These are phyloP conservation scores for Myxozyma kluyveri DNA, from an alignment of 805 yeast species.

Conservation along the genomic window DNA sequence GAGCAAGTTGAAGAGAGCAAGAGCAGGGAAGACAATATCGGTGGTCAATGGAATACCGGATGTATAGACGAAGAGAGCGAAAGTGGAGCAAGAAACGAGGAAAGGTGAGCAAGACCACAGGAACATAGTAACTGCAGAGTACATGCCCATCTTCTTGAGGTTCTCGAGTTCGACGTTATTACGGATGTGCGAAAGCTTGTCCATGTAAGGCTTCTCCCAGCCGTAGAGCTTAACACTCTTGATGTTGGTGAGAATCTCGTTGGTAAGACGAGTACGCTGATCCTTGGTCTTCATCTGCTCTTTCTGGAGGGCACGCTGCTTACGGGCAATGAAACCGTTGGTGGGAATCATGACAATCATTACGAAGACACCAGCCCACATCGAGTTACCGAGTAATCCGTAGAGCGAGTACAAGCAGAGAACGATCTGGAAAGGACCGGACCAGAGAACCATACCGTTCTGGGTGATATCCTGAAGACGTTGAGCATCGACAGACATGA, in stretches of 20 bases:
- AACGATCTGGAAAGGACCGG: conserved; percentile 87
- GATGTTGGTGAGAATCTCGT: conserved; percentile 86
- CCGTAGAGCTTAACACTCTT: conserved; percentile 91
- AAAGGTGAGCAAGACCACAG: conserved; percentile 86
- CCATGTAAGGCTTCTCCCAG: conserved; percentile 87
- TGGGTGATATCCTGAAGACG: conserved; percentile 66
- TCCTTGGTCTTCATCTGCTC: conserved; percentile 90
- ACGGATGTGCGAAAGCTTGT: conserved; percentile 74
- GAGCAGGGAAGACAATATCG: conserved; percentile 84
- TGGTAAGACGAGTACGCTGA: conserved; percentile 82
- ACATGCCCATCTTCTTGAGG: conserved; percentile 68
- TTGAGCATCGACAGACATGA: conserved; percentile 70
- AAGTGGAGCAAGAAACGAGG: conserved; percentile 83
- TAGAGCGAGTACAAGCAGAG: conserved; percentile 75
- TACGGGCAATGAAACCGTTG: conserved; percentile 64
- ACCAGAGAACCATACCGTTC: conserved; percentile 78
- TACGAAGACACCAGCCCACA: conserved; percentile 92
- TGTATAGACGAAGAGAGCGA: conserved; percentile 69
- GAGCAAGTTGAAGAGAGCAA: conserved; percentile 80
- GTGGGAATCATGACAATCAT: conserved; percentile 80
- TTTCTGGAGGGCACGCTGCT: conserved; percentile 71
- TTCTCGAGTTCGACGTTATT: conserved; percentile 78
- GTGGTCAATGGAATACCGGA: conserved; percentile 71
- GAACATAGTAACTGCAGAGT: conserved; percentile 67
- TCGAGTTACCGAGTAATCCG: conserved; percentile 67